A percentile compares a stretch with the other conserved stretches of the same genome.
phyloP scores from a whole-genome alignment of 495 filamentous ascomycete species.

The Xylaria cubensis region DNA sequence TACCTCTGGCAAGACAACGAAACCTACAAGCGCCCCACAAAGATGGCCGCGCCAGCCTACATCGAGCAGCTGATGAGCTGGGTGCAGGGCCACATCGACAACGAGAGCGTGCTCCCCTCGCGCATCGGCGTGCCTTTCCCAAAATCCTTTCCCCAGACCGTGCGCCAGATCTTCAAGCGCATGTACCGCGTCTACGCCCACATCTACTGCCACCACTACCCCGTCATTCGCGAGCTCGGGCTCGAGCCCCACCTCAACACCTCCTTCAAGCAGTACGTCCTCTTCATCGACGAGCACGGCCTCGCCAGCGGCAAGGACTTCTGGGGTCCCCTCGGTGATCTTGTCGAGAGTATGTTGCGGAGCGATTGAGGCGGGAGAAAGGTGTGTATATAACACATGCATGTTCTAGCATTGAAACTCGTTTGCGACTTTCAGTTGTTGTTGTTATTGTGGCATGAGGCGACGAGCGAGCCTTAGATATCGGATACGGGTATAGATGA shows the following conservation, averaged over 20 bases:
- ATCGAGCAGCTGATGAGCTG: slow-evolving; percentile 97
- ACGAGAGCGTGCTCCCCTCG: slow-evolving; percentile 92
- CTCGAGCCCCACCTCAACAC: slow-evolving; percentile 98
- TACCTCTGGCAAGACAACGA: slow-evolving; percentile 98
- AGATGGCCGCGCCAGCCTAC: slow-evolving; percentile 96
- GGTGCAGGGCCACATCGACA: slow-evolving; percentile 95
- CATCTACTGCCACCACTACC: slow-evolving; percentile 99
- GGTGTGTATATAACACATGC: background rate
- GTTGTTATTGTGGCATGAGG: background rate
- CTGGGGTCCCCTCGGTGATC: slow-evolving; percentile 94
- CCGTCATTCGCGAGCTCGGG: slow-evolving; percentile 91
- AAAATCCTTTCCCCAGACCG: slow-evolving; percentile 83
- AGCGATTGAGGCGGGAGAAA: slow-evolving; percentile 69
- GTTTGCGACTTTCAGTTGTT: background rate
- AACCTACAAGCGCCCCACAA: slow-evolving; percentile 91
- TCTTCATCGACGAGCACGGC: slow-evolving; percentile 93
- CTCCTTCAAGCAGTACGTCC: slow-evolving; percentile 98
- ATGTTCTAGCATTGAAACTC: background rate
- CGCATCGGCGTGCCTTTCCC: slow-evolving; percentile 95
- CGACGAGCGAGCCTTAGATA: slow-evolving; percentile 4
- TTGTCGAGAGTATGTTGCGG: slow-evolving; percentile 95
- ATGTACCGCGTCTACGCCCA: slow-evolving; percentile 98
- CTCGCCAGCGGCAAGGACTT: slow-evolving; percentile 93
- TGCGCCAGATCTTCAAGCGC: slow-evolving; percentile 96
- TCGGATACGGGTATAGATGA: slow-evolving; percentile 1